phyloP scores from a whole-genome alignment of 23 red algal genomes.

The Agarophyton chilense region DNA sequence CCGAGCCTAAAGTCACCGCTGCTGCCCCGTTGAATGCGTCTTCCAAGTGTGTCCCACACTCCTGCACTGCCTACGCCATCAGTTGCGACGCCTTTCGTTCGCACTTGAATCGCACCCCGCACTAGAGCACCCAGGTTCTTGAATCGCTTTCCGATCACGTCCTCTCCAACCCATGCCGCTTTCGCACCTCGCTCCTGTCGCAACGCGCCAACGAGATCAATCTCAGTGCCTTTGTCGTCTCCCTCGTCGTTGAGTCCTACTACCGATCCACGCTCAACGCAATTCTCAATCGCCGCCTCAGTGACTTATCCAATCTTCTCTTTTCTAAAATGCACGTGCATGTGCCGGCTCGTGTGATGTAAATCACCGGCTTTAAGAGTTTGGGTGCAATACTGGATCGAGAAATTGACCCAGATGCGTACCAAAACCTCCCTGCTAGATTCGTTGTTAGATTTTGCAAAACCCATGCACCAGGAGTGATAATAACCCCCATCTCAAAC shows the following conservation, averaged over 20 bases:
- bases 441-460: conserved; percentile 40
- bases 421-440: background rate
- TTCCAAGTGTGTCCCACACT: conserved; percentile 46
- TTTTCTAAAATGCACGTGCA: conserved; percentile 89
- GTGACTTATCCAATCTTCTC: conserved; percentile 27
- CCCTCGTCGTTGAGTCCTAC: conserved; percentile 67
- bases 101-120: conserved; percentile 12
- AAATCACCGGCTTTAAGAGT: conserved; percentile 77
- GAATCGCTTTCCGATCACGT: conserved; percentile 49
- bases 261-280: conserved; percentile 84
- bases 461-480: conserved; percentile 64
- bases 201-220: conserved; percentile 56
- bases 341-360: conserved; percentile 71
- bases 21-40: conserved; percentile 49
- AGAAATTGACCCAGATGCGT: conserved; percentile 36
- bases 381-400: conserved; percentile 67
- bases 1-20: conserved; percentile 32
- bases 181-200: conserved; percentile 70
- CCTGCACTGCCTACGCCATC: conserved; percentile 56
- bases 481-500: conserved; percentile 78
- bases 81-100: conserved; percentile 32
- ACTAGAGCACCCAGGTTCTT: conserved; percentile 39
- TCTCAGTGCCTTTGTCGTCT: conserved; percentile 55
- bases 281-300: conserved; percentile 68
- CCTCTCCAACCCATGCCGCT: background rate